Evolutionary conservation across 2,329 filamentous ascomycete species (phyloP).

Genomic region (Dothideomycetes sp.): DNA sequence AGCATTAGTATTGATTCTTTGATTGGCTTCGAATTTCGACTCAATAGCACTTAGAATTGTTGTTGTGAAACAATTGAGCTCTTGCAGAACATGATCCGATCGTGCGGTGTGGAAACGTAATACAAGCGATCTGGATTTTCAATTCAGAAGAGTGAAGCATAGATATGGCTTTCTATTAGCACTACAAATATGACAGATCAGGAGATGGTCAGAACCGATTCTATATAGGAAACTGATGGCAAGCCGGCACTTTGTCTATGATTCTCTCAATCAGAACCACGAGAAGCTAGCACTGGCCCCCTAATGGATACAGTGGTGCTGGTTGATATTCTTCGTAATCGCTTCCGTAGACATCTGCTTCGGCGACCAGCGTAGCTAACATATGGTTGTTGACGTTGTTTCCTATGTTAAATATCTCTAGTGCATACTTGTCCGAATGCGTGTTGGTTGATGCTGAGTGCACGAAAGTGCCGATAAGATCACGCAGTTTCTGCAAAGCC

Average conservation of each 20-base stretch:
- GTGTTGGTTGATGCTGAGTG: not conserved
- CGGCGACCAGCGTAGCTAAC: slow-evolving; percentile 2
- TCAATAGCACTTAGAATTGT: too few species aligned
- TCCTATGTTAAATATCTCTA: not conserved
- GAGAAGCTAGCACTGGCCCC: slow-evolving; percentile 2
- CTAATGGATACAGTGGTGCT: slow-evolving; percentile 1
- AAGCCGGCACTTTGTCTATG: not conserved
- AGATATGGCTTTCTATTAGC: not conserved
- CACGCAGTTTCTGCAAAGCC: not conserved
- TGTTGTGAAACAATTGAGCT: too few species aligned
- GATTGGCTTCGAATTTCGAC: too few species aligned
- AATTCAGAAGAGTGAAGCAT: not conserved
- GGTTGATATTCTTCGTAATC: slow-evolving; percentile 3
- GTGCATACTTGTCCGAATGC: slow-evolving; percentile 4
- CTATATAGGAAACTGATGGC: slow-evolving; percentile 1
- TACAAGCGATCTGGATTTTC: not conserved
- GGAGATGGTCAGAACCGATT: slow-evolving; percentile 1
- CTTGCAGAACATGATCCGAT: too few species aligned
- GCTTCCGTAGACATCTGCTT: slow-evolving; percentile 1
- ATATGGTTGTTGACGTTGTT: not conserved
- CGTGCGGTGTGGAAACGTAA: too few species aligned
- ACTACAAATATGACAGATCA: slow-evolving; percentile 1
- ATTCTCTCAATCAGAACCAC: not conserved
- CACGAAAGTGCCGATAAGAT: not conserved
- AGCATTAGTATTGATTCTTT: too few species aligned